Percentiles rank a stretch among this genome's conserved stretches.
These are phyloP conservation scores for Aspergillus tamarii DNA, from an alignment of 2,329 filamentous ascomycete species.

Conservation along the genomic window DNA sequence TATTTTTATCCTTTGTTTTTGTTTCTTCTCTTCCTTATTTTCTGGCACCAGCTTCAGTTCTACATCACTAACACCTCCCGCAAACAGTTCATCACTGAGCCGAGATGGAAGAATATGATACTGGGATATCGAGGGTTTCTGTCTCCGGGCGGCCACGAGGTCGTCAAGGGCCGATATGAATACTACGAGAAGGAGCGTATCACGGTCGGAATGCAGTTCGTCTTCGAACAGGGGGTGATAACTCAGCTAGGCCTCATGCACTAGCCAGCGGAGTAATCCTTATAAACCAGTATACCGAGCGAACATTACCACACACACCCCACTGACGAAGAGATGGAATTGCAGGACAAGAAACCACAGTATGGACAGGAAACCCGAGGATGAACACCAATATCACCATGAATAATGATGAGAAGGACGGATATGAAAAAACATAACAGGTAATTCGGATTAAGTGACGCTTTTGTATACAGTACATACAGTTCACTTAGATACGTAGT, in stretches of 20 bases:
- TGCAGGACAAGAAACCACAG: neutral
- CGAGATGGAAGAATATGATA: neutral
- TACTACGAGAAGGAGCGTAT: neutral
- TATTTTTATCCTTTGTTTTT: neutral
- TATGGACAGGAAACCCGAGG: too few relatives aligned
- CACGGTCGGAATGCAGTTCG: neutral
- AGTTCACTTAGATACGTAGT: neutral
- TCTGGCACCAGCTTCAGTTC: neutral
- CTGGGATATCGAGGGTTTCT: neutral
- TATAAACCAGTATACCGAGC: neutral
- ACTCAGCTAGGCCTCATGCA: neutral
- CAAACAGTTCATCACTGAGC: neutral
- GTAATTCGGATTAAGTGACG: neutral
- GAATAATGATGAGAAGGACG: neutral
- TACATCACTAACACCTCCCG: neutral
- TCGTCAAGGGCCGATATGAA: neutral
- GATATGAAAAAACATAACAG: neutral
- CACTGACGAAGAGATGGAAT: neutral
- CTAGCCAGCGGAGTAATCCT: neutral
- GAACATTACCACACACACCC: neutral
- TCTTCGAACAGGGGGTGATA: neutral
- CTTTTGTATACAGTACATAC: neutral
- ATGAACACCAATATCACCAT: neutral
- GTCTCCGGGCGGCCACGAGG: neutral
- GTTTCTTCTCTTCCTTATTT: neutral